Conservation (phyloP, 106 monocot genomes). For the Acorus gramineus region DNA sequence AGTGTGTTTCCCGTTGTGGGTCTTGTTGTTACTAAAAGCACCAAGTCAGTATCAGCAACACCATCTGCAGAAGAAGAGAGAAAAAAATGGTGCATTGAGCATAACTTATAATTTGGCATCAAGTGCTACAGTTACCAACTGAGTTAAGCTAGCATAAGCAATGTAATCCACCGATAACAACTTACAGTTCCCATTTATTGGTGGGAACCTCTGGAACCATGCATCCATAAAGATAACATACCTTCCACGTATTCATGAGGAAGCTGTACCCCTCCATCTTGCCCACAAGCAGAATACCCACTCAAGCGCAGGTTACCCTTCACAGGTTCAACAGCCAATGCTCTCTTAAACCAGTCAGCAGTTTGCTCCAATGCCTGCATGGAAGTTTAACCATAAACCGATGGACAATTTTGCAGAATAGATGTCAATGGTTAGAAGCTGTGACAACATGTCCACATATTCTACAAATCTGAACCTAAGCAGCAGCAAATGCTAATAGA, state of each 20-base stretch:
- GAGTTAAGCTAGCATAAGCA: too few relatives aligned
- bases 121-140: too few relatives aligned
- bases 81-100: background rate
- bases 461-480: too few relatives aligned
- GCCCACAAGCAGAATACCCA: slow-evolving; percentile 98
- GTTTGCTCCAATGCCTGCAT: slow-evolving; percentile 81
- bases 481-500: background rate
- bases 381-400: background rate
- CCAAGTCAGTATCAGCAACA: slow-evolving; percentile 78
- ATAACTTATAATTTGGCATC: too few relatives aligned
- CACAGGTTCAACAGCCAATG: slow-evolving; percentile 86
- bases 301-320: slow-evolving; percentile 91
- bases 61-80: slow-evolving; percentile 56
- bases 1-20: slow-evolving; percentile 98
- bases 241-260: slow-evolving; percentile 95
- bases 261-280: slow-evolving; percentile 97
- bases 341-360: slow-evolving; percentile 84
- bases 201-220: background rate
- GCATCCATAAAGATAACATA: slow-evolving; percentile 5
- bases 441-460: too few relatives aligned
- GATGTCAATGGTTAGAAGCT: background rate
- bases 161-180: too few relatives aligned
- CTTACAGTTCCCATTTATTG: too few relatives aligned
- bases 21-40: slow-evolving; percentile 93
- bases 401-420: background rate